phyloP scores from a whole-genome alignment of 768 basidiomycete genomes.

The Mycena maculata region DNA sequence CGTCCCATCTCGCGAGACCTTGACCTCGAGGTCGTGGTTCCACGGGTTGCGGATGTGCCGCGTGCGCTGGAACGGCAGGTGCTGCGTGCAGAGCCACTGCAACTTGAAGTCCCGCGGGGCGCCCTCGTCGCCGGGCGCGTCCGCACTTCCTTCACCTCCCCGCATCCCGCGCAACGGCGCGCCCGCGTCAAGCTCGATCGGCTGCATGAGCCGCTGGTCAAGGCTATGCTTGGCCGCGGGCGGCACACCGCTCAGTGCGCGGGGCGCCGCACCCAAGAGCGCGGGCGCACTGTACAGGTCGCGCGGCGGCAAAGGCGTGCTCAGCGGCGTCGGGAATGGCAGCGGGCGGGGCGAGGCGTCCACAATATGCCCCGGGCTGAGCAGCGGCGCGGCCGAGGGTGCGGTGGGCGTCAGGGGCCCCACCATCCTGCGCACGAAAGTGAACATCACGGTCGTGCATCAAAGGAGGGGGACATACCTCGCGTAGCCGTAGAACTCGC shows the following conservation, averaged over 20 bases:
- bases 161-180: slow-evolving; percentile 37
- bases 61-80: slow-evolving; percentile 79
- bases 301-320: slow-evolving; percentile 5
- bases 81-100: slow-evolving; percentile 81
- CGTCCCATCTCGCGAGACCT: slow-evolving; percentile 90
- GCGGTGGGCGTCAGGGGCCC: no score
- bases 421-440: slow-evolving; percentile 68
- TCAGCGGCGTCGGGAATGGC: slow-evolving; percentile 7
- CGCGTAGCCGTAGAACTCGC: slow-evolving; percentile 95
- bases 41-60: slow-evolving; percentile 90
- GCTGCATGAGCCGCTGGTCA: slow-evolving; percentile 35
- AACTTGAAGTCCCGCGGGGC: slow-evolving; percentile 88
- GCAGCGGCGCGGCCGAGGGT: no score
- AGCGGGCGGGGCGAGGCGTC: no score
- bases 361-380: no score
- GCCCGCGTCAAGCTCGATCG: slow-evolving; percentile 45
- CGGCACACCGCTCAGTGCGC: slow-evolving; percentile 41
- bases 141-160: not conserved
- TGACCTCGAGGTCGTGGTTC: slow-evolving; percentile 87
- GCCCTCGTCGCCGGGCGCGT: slow-evolving; percentile 42
- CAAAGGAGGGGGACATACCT: slow-evolving; percentile 57
- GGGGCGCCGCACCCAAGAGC: slow-evolving; percentile 52
- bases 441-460: not conserved
- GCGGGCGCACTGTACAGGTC: slow-evolving; percentile 63
- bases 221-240: slow-evolving; percentile 47